These are phyloP conservation scores for Cephalotrichum gorgonifer DNA, from an alignment of 2,329 filamentous ascomycete species.

Conservation along the genomic window DNA sequence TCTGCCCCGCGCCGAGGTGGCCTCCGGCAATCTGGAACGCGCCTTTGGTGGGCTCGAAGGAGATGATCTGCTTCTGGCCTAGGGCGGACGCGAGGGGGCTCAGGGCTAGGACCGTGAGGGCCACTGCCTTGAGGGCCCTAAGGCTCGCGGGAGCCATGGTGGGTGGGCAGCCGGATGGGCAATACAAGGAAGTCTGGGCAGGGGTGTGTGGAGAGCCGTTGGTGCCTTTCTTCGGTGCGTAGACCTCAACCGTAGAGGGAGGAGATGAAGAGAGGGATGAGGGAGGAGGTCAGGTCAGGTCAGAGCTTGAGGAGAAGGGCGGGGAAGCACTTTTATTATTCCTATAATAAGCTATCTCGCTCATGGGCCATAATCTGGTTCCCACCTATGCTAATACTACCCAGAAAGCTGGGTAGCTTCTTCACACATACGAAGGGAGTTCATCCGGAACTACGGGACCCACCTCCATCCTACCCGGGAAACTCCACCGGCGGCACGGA, in stretches of 20 bases:
- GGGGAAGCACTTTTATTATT: no score
- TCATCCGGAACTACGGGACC: background rate
- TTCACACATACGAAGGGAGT: background rate
- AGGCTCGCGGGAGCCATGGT: constrained; percentile 6
- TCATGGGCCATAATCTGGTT: no score
- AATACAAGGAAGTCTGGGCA: background rate
- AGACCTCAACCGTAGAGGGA: no score
- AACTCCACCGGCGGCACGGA: background rate
- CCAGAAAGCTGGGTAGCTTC: background rate
- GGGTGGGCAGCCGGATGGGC: background rate
- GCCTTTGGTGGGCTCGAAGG: constrained; percentile 19
- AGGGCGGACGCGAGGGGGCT: constrained; percentile 22
- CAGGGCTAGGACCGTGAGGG: constrained; percentile 11
- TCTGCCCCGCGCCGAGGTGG: constrained; percentile 28
- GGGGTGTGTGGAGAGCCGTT: background rate
- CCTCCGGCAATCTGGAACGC: constrained; percentile 25
- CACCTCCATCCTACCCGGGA: background rate
- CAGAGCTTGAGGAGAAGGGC: no score
- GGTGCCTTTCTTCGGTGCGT: no score
- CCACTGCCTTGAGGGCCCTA: constrained; percentile 3
- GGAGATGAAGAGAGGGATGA: no score
- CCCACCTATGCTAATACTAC: background rate
- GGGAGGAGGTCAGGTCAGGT: no score
- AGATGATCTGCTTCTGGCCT: constrained; percentile 38
- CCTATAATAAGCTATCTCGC: no score